Conservation (phyloP, 352 stramenopile genomes). For the Pythium utonaiense region DNA sequence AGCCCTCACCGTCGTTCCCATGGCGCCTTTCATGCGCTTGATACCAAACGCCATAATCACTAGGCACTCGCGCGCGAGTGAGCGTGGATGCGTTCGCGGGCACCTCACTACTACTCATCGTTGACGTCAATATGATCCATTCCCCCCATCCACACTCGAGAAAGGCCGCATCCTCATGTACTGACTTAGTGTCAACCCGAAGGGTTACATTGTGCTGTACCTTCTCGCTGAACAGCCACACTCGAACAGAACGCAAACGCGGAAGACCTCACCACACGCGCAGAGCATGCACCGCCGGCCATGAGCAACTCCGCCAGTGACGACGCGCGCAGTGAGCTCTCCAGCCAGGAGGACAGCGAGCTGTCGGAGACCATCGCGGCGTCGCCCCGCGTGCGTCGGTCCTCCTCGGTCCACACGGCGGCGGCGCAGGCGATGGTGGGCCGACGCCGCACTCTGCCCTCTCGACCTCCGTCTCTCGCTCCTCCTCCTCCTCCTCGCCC, state of each 20-base stretch:
- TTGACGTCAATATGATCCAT: no score
- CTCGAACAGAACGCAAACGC: background rate
- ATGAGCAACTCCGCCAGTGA: background rate
- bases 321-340: background rate
- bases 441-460: background rate
- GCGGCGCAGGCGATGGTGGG: slow-evolving; percentile 11
- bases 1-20: no score
- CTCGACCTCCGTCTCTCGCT: background rate
- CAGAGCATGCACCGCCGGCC: background rate
- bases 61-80: no score
- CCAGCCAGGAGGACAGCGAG: background rate
- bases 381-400: background rate
- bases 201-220: background rate
- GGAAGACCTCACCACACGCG: background rate
- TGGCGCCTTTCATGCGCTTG: background rate
- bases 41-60: background rate
- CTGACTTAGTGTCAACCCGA: background rate
- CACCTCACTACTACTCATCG: no score
- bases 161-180: no score
- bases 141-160: no score
- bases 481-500: background rate
- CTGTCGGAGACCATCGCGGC: background rate
- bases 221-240: background rate
- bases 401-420: slow-evolving; percentile 17
- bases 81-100: no score